Conservation (phyloP, 2,329 filamentous ascomycete species). For the Xylariales sp. region DNA sequence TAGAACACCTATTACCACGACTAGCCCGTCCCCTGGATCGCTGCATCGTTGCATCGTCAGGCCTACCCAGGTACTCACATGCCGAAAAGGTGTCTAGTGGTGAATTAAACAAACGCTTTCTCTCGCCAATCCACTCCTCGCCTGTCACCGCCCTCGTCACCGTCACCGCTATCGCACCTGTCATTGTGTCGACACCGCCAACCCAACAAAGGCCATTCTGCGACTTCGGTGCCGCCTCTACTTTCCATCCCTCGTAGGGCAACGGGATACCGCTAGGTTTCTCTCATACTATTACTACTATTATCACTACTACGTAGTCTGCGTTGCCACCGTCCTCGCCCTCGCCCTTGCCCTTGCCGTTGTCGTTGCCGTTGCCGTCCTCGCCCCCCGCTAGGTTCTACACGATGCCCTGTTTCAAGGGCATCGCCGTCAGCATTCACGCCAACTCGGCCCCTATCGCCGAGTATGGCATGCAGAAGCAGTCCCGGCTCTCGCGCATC, state of each 20-base stretch:
- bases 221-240: conserved; percentile 10
- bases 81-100: background rate
- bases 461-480: conserved; percentile 94
- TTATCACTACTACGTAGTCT: background rate
- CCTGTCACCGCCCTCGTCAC: background rate
- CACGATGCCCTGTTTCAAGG: conserved; percentile 95
- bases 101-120: background rate
- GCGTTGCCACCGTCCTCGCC: background rate
- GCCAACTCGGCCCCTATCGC: conserved; percentile 81
- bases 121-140: background rate
- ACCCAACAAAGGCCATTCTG: background rate
- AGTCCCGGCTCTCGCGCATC: conserved; percentile 90
- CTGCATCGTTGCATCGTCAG: background rate
- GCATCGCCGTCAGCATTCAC: conserved; percentile 98
- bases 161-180: background rate
- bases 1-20: too few species aligned
- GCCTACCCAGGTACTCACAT: background rate
- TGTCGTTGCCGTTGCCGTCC: background rate
- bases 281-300: background rate
- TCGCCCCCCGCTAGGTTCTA: conserved; percentile 23
- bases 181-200: background rate
- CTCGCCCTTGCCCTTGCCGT: background rate
- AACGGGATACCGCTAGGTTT: background rate
- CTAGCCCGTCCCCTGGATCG: too few species aligned
- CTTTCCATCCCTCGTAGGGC: background rate